Conservation (phyloP, 495 filamentous ascomycete genomes). For the Penicillium robsamsonii region DNA sequence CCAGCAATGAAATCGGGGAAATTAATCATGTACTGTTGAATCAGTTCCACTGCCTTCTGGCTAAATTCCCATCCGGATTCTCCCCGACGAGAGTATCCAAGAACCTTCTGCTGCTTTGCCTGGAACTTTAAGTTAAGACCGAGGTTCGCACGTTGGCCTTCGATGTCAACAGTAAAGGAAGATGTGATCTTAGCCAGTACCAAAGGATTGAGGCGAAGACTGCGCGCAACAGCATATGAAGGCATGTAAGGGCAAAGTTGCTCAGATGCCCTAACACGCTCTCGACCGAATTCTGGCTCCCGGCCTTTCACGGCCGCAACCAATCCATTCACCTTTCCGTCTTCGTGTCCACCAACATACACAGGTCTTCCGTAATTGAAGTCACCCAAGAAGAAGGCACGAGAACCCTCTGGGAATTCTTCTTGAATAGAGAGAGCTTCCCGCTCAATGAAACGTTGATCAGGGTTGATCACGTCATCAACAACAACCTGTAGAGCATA, state of each 20-base stretch:
- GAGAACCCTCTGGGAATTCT: constrained; percentile 80
- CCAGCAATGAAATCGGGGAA: constrained; percentile 95
- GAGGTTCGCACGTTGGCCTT: constrained; percentile 77
- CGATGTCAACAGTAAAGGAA: constrained; percentile 78
- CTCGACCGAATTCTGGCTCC: constrained; percentile 77
- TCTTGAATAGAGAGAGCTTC: constrained; percentile 82
- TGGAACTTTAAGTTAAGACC: constrained; percentile 98
- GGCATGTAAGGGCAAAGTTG: constrained; percentile 71
- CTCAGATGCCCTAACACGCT: constrained; percentile 67
- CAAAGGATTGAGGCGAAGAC: constrained; percentile 76
- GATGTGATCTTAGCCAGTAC: constrained; percentile 95
- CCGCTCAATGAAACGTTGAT: constrained; percentile 88
- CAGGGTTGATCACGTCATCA: constrained; percentile 85
- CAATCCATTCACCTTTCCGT: constrained; percentile 73
- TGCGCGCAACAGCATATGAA: constrained; percentile 80
- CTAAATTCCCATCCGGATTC: constrained; percentile 94
- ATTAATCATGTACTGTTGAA: constrained; percentile 83
- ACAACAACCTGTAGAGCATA: constrained; percentile 90
- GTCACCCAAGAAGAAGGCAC: constrained; percentile 94
- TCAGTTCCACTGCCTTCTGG: constrained; percentile 72
- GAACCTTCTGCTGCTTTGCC: constrained; percentile 87
- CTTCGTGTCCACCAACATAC: constrained; percentile 71
- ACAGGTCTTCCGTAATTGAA: constrained; percentile 89
- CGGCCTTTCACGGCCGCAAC: constrained; percentile 63
- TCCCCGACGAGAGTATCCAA: constrained; percentile 87